Evolutionary conservation across 495 filamentous ascomycete species (phyloP), one percentile per base, ranked within the genome.

Genomic region (Astrothelium subdiscretum): DNA sequence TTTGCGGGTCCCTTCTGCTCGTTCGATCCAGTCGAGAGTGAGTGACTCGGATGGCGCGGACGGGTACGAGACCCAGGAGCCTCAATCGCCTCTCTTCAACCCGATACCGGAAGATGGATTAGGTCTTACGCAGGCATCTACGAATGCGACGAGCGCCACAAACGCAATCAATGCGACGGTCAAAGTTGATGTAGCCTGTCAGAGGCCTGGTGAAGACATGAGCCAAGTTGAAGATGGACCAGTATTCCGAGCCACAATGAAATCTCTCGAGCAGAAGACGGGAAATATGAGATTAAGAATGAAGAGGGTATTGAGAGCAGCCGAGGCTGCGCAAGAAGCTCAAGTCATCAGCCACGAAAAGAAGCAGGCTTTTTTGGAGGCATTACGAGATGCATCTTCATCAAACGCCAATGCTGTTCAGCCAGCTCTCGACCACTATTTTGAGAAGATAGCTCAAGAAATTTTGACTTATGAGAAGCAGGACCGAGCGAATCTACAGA

Each of bases 401-500:
- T 92, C 91, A 18, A 97, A 97, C 73, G 89, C 89, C 42, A 92
- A 96, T 69, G 94, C 94, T 1, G 92, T 99, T 24, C 89, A 94
- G 70, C 94, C 94, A 15, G 94, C 92, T 2, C 78, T 97, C 52
- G 94, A 99, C 57, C 92, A 99, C 71, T 99, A 99, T 69, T 99
- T 97, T 63, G 91, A 97, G 70, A 95, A 92, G 69, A 97, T 95
- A 63, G 92, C 91, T 12, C 85, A 85, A 57, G 91, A 97, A 73
- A 97, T 99, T 57, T 76, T 96, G 43, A 69, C 74, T 13, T 97
- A 96, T 63, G 92, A 97, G 75, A 83, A 83, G 65, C 84, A 90
- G 59, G 97, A 96, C 70, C 83, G 89, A 5, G 35, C 75, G 10
- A 92, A 96, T 70, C 77, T 99, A 38, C 92, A 96, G 67, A 92